Evolutionary conservation across 139 green algal species (phyloP).

Genomic region (Coccomyxa sp.): DNA sequence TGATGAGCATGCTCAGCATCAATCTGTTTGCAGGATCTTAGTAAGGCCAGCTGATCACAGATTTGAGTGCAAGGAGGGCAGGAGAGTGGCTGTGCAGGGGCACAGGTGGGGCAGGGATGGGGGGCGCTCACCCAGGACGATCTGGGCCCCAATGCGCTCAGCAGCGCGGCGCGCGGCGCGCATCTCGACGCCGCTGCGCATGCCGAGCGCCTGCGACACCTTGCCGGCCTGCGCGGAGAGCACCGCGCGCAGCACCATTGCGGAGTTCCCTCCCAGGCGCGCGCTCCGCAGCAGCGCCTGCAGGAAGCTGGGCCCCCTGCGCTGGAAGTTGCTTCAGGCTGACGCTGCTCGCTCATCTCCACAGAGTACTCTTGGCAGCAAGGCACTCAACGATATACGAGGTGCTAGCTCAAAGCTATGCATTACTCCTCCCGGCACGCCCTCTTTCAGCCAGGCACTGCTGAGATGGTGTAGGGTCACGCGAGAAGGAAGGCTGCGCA

Average conservation of each 20-base stretch:
- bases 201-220: slow-evolving; percentile 21
- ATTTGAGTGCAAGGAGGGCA: too few relatives aligned
- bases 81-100: too few relatives aligned
- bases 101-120: too few relatives aligned
- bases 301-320: slow-evolving; percentile 37
- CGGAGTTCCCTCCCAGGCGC: slow-evolving; percentile 52
- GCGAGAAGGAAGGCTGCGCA: too few relatives aligned
- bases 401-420: too few relatives aligned
- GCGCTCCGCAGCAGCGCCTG: slow-evolving; percentile 38
- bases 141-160: slow-evolving; percentile 43
- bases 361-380: background rate
- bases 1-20: too few relatives aligned
- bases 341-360: background rate
- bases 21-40: too few relatives aligned
- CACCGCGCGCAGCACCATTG: slow-evolving; percentile 61
- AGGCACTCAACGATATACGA: too few relatives aligned
- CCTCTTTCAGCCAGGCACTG: too few relatives aligned
- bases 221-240: slow-evolving; percentile 21
- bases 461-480: background rate
- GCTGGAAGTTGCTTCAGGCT: background rate
- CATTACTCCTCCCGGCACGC: too few relatives aligned
- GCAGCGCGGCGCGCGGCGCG: slow-evolving; percentile 45
- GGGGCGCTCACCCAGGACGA: slow-evolving; percentile 59
- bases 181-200: slow-evolving; percentile 57
- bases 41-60: too few relatives aligned